Percentiles rank a stretch among this genome's conserved stretches.
Conservation (phyloP, 179 eudicot species). For the Sideroxylon spinosum region DNA sequence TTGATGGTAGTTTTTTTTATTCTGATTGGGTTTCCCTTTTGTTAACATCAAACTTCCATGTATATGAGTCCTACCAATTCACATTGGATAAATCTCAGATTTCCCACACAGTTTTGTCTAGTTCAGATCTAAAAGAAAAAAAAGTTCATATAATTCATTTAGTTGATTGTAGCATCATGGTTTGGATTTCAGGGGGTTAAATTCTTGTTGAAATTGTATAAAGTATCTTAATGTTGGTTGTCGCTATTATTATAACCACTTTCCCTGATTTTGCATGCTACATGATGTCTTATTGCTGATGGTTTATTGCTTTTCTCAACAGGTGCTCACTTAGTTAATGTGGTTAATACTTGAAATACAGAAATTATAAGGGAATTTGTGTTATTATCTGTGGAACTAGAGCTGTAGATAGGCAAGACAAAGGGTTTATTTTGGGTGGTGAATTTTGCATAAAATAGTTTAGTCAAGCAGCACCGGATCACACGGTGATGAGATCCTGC, state of each 20-base stretch:
- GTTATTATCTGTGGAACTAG: background rate
- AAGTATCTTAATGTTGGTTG: background rate
- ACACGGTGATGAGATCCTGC: constrained; percentile 19
- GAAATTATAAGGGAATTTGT: background rate
- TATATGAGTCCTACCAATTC: background rate
- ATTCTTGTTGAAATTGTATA: background rate
- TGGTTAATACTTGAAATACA: constrained; percentile 1
- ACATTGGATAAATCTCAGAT: background rate
- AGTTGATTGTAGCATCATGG: background rate
- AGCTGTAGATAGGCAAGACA: constrained; percentile 5
- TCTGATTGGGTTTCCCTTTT: background rate
- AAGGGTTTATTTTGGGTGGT: background rate
- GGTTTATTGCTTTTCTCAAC: constrained; percentile 11
- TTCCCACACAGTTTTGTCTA: background rate
- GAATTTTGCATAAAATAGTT: constrained; percentile 1
- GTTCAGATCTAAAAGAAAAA: background rate
- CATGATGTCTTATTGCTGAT: background rate
- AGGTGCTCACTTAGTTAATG: background rate
- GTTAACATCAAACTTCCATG: background rate
- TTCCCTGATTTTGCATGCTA: background rate
- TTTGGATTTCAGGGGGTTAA: background rate
- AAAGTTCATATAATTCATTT: background rate
- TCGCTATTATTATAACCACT: background rate
- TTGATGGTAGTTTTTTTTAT: background rate
- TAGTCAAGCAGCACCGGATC: background rate